Evolutionary conservation across 1,284 basidiomycete species (phyloP).

Genomic region (Tylopilus sp.): DNA sequence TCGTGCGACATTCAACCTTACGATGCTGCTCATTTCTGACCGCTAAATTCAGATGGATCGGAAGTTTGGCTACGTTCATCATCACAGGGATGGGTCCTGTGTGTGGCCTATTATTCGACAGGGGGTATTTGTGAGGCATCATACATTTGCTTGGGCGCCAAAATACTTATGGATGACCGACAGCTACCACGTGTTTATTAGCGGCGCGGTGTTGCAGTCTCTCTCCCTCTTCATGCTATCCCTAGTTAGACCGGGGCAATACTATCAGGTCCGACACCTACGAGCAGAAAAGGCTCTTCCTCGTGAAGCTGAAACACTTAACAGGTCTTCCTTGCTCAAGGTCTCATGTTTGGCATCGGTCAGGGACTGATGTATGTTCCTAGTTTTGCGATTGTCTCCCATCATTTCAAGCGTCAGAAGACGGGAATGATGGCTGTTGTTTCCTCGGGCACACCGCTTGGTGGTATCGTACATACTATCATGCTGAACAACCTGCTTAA

Average conservation of each 20-base stretch:
- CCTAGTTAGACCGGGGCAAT: constrained; percentile 43
- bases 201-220: constrained; percentile 40
- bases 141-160: neutral
- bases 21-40: too few species aligned
- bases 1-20: too few species aligned
- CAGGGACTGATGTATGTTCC: constrained; percentile 48
- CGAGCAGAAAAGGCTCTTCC: neutral
- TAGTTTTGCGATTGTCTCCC: constrained; percentile 46
- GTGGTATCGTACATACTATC: constrained; percentile 46
- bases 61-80: constrained; percentile 34
- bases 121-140: constrained; percentile 44
- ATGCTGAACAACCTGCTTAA: constrained; percentile 54
- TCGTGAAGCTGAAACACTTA: neutral
- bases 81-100: constrained; percentile 33
- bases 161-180: neutral
- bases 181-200: constrained; percentile 24
- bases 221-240: constrained; percentile 50
- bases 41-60: constrained; percentile 38
- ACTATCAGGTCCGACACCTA: constrained; percentile 43
- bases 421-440: constrained; percentile 44
- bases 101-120: constrained; percentile 41
- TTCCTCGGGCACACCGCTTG: constrained; percentile 43
- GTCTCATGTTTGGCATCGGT: constrained; percentile 43
- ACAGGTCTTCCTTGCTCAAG: constrained; percentile 49
- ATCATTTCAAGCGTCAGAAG: constrained; percentile 46